Base-by-base conservation (phyloP, 2,329 filamentous ascomycete species). In the Clonostachys chloroleuca region DNA sequence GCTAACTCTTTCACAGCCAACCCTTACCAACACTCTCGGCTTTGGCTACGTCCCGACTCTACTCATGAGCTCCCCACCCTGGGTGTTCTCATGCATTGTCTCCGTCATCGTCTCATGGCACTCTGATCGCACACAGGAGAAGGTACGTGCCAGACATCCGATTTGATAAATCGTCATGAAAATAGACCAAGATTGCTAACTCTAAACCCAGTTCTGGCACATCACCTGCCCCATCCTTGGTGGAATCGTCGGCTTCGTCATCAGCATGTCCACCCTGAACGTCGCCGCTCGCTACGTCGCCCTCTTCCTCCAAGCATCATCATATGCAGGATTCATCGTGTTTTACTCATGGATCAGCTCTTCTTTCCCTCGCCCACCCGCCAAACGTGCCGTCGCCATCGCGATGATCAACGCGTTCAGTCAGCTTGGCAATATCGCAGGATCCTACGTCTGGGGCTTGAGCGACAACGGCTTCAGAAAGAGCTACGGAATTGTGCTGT, bases 401-500 rank as follows among this genome's bases (percentile, higher is more conserved):
- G 78, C 78, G 48, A 71, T 82, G 60, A 75, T 83, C 66, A 83
- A 83, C 59, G 78, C 71, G 47, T 76, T 78, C 62, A 71, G 69
- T 34, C 78, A 79, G 64, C 67, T 81, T 4, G 78, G 78, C 46
- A 81, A 80, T 56, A 71, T 81, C 1, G 80, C 80, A 0, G 81
- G 81, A 3, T 78, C 74, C 0, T 85, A 84, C 54, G 80, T 84
- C 4, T 84, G 81, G 81, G 66, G 72, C 45, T 68, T 85, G 44
- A 65, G 70, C 20, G 78, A 73, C 0, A 75, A 84, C 51, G 81
- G 81, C 0, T 85, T 73, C 67, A 74, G 81, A 52, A 77, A 80
- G 66, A 83, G 79, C 51, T 85, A 85, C 55, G 81, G 79, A 5
- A 81, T 85, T 47, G 82, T 84, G 6, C 74, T 77, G 12, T 70